A percentile compares a stretch with the other conserved stretches of the same genome.
phyloP scores from a whole-genome alignment of 2,329 filamentous ascomycete genomes.

The Aspergillus sp. region DNA sequence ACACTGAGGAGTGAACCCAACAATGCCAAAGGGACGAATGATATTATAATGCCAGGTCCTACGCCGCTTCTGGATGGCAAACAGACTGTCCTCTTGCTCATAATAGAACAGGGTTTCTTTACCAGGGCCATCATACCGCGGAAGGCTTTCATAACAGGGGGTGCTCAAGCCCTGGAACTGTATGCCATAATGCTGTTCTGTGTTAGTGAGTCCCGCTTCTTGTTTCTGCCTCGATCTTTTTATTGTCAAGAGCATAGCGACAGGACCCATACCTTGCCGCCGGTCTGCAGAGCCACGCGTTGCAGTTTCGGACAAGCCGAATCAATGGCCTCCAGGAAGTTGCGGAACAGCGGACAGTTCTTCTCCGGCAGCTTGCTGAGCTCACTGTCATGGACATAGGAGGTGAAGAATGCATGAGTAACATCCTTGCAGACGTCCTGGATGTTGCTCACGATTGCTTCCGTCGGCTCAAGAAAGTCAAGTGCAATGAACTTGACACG shows the following conservation, averaged over 20 bases:
- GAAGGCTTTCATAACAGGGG: neutral
- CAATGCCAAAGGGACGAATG: conserved; percentile 4
- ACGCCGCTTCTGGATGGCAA: neutral
- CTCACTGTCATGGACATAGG: conserved; percentile 8
- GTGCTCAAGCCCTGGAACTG: neutral
- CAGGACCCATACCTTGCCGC: conserved; percentile 4
- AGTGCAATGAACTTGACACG: conserved; percentile 3
- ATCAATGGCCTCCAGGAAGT: conserved; percentile 7
- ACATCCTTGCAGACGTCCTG: neutral
- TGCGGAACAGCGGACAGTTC: conserved; percentile 6
- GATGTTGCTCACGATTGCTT: neutral
- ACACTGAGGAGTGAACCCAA: conserved; percentile 4
- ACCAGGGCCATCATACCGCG: neutral
- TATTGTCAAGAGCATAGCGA: too few species aligned
- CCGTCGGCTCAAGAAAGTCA: conserved; percentile 1
- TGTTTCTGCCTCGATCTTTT: too few species aligned
- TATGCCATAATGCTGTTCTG: neutral
- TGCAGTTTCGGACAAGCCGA: neutral
- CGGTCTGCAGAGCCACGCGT: conserved; percentile 5
- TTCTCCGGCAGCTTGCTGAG: neutral
- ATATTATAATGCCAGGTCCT: conserved; percentile 5
- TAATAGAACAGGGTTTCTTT: conserved; percentile 4
- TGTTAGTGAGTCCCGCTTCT: too few species aligned
- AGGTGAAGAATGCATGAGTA: conserved; percentile 10
- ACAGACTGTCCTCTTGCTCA: conserved; percentile 3